Base-by-base conservation (phyloP, 495 filamentous ascomycete genomes). In the Penicillium bialowiezense region DNA sequence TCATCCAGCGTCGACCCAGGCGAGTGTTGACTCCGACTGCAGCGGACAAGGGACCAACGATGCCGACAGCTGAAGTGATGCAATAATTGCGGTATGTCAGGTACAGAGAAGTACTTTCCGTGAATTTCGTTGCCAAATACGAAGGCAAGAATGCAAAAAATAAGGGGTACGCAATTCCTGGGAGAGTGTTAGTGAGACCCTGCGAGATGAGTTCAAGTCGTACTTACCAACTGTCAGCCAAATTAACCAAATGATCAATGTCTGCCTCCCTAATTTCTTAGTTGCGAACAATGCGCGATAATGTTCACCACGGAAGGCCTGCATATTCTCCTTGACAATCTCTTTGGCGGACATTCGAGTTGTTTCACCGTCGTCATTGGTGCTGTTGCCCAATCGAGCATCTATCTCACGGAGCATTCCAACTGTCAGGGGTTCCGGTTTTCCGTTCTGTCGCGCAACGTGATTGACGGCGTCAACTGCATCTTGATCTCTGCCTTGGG, bases 121-220 rank as follows among this genome's bases (percentile, higher is more conserved):
- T 59, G 40, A 63, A 67, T 9, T 65, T 60, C 0, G 58, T 64
- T 10, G 60, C 62, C 2, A 70, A 58, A 28, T 70, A 70, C 5
- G 62, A 70, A 7, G 64, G 59, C 35, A 70, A 55, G 32, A 67
- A 70, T 18, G 59, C 59, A 48, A 67, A 65, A 48, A 65, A 70
- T 0, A 70, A 51, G 5, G 67, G 67, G 41, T 67, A 67, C 21
- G 53, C 67, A 19, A 70, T 67, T 14, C 63, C 65, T 64, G 41
- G 4, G 8, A 26, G 23, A 4, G 8, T 26, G 23, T 26, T 26
- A 26, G 23, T 26, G 23, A 26, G 23, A 4, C 8, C 23, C 23
- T 26, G 23, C n/a, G 23, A 26, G 18, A 23, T 15, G 20, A 12
- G 7, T 20, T 6, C 10, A 9, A 5, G 1, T 18, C 7, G 18